Base-by-base conservation (phyloP, 345 rosid species). In the Diplotaxis tenuifolia region DNA sequence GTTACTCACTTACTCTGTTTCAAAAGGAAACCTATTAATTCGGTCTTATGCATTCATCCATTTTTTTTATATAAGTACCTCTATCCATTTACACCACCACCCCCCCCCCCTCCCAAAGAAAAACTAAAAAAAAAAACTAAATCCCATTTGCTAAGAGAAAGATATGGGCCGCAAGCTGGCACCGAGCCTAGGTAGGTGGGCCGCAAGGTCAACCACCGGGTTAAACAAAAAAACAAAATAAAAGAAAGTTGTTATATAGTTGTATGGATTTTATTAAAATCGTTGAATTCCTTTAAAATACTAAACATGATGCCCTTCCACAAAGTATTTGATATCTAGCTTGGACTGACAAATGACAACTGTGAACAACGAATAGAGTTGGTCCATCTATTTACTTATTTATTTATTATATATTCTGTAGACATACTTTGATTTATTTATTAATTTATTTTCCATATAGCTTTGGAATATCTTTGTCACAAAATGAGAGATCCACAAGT, bases 311-410 rank as follows among this genome's bases (percentile, higher is more conserved):
- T 36, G 28, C 45, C 67, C 53, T 58, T 58, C 72, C 67, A 74
- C 15, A 21, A 15, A 31, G 34, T 8, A 34, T 25, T 74, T 4
- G 2, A 2, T 19, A 18, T 36, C 56, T 68, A 54, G 12, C 22
- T 22, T 21, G 70, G 65, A 28, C 45, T 54, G 68, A 68, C 63
- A 70, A 63, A 76, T 70, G 75, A 63, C 80, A 76, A 64, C 75
- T 56, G 75, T 70, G 67, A 27, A 22, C 62, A 76, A 49, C 71
- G 69, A 77, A 71, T 77, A 60, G 3, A 70, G 71, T 47, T 70
- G 75, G 75, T 23, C 75, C 72, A 65, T 65, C 54, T 47, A 47
- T 45, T n/a, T 14, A 22, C 62, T 23, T 54, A 22, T 69, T 23
- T 54, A 38, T 23, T 20, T 36, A 56, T 62, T 23, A 76, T 25